These are phyloP conservation scores for Penicillium paxilli DNA, from an alignment of 495 filamentous ascomycete genomes.

Conservation along the genomic window DNA sequence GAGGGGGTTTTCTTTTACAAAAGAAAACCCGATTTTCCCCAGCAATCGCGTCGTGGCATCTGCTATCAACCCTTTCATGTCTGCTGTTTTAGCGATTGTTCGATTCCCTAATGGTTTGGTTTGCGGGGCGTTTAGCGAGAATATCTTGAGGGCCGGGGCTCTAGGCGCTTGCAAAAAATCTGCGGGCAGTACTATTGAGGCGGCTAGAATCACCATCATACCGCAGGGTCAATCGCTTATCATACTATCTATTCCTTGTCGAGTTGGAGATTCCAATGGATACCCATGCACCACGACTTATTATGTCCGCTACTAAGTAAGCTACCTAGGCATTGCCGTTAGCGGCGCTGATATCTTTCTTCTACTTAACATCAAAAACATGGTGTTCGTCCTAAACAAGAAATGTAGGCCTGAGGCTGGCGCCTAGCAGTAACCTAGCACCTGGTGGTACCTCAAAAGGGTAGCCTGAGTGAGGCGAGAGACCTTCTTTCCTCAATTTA, in stretches of 20 bases:
- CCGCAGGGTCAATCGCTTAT: slow-evolving; percentile 22
- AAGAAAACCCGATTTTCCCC: slow-evolving; percentile 7
- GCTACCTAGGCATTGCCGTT: too few relatives aligned
- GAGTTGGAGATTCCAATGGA: slow-evolving; percentile 10
- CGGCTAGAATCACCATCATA: slow-evolving; percentile 26
- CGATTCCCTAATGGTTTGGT: slow-evolving; percentile 26
- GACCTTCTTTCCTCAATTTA: background rate
- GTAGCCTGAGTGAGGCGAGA: too few relatives aligned
- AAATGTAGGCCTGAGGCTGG: too few relatives aligned
- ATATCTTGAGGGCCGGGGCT: slow-evolving; percentile 22
- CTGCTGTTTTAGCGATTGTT: slow-evolving; percentile 43
- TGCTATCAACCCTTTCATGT: slow-evolving; percentile 24
- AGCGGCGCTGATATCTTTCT: too few relatives aligned
- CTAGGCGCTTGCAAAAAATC: slow-evolving; percentile 19
- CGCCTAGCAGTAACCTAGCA: too few relatives aligned
- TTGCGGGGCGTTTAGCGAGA: slow-evolving; percentile 35
- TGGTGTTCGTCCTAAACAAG: too few relatives aligned
- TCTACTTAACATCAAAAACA: too few relatives aligned
- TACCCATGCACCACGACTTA: slow-evolving; percentile 3
- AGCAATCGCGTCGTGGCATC: slow-evolving; percentile 10
- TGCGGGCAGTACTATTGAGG: slow-evolving; percentile 19
- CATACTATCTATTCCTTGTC: slow-evolving; percentile 10
- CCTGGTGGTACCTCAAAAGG: too few relatives aligned
- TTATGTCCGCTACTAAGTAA: slow-evolving; percentile 4
- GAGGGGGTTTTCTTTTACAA: too few relatives aligned